Evolutionary conservation across 192 early-diverging fungal species (phyloP), one percentile per base, ranked within the genome.

Genomic region (Coemansia sp.): DNA sequence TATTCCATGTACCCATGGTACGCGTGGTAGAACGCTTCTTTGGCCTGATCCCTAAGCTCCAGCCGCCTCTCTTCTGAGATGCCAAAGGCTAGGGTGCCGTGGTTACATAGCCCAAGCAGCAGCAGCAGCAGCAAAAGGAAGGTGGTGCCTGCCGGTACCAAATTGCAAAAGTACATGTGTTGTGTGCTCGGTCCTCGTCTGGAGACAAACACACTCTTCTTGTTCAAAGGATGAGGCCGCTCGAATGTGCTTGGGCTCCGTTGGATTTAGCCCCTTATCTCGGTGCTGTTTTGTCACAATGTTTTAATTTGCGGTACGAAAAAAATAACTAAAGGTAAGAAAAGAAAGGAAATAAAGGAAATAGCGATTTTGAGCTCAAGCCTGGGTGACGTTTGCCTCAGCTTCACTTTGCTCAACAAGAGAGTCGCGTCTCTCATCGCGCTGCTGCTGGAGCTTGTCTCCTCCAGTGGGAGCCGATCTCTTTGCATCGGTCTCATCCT

Each of bases 1-100:
- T 92, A 66, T 48, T 87, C 63, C 84, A 94, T 87, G 67, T 96
- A 96, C 5, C 83, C 88, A 41, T 88, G 67, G 69, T 86, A 95
- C 15, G 90, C 90, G 74, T 93, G 91, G 83, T 85, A 76, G 56
- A 93, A 91, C 81, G 91, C 62, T 19, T 73, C 71, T 67, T 62
- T 75, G 5, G 59, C 63, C 42, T 59, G 41, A 22, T 64, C 49
- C 38, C 72, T 69, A 20, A 81, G 43, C 56, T 70, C 71, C 14
- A 73, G 41, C 8, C 71, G 74, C 29, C 79, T 58, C 40, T 63
- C 58, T 41, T 53, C 43, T 0, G 75, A 62, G 70, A 76, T 82
- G 25, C 79, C 79, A 9, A 74, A 48, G 5, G 68, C 76, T 9
- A 57, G 15, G 11, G 55, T 45, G 17, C 15, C 14, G 14, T 45